Evolutionary conservation across 805 yeast species (phyloP), one percentile per base, ranked within the genome.

Genomic region (Pichia ethanolica): DNA sequence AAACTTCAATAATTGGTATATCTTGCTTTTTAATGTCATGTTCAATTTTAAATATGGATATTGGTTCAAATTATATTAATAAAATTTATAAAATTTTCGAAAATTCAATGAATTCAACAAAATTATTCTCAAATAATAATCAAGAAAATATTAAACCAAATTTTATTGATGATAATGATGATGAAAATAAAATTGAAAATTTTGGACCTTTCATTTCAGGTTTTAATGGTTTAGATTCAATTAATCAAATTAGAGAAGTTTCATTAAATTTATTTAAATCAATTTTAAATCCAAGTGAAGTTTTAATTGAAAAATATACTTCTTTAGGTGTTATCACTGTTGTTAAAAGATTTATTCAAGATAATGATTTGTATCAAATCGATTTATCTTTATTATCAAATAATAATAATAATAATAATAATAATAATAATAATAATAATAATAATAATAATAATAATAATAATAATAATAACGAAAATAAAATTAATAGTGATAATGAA

Each of bases 1-100:
- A 75, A 26, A 57, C 78, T 5, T 72, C 79, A 3, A 54, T 73
- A 44, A 66, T 78, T 13, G 73, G 78, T n/a, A 62, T 71, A 11
- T 64, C 81, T 3, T 78, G 81, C n/a, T 76, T 75, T 56, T 61
- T 77, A 47, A 61, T 79, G 51, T 78, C 83, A 11, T 76, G 81
- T 53, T 69, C 79, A 14, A 75, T 78, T 71, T 61, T 78, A 39
- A 74, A 74, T 28, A 62, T 77, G 42, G 71, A 77, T 30, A 60
- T 71, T 41, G 81, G 78, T 12, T 57, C 73, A 2, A 58, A 60
- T 30, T 61, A 64, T 39, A 57, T 75, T 20, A 65, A 63, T 35
- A 53, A 43, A 12, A 53, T 63, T 30, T 54, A 48, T 39, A 51
- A 55, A 6, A 44, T 35, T 12, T 48, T 38, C 34, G 42, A 53